Percentiles rank a stretch among this genome's conserved stretches.
Conservation (phyloP, 345 rosid genomes). For the Syzygium oleosum region DNA sequence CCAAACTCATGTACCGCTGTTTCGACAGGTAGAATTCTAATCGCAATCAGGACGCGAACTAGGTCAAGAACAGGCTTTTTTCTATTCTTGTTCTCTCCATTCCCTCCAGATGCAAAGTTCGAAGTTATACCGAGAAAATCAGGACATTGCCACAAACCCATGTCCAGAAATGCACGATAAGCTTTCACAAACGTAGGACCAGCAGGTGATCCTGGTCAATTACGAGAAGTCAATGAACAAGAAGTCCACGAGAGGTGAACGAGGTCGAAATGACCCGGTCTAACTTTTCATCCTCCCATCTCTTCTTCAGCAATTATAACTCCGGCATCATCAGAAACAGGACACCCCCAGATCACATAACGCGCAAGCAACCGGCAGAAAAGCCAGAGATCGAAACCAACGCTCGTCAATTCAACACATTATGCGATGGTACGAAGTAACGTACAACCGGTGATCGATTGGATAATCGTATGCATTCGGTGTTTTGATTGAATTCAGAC, state of each 20-base stretch:
- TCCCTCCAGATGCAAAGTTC: not conserved
- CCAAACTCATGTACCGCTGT: not conserved
- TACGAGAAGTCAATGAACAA: not conserved
- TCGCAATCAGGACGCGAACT: not conserved
- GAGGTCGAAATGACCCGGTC: not conserved
- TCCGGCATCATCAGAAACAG: not conserved
- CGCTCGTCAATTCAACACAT: not conserved
- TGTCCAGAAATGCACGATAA: not conserved
- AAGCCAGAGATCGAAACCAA: not conserved
- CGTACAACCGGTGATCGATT: fast-evolving
- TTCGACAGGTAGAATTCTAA: not conserved
- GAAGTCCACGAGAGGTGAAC: not conserved
- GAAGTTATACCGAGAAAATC: not conserved
- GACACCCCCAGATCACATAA: not conserved
- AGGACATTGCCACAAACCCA: not conserved
- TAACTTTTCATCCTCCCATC: not conserved
- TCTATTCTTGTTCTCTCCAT: not conserved
- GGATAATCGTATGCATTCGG: not conserved
- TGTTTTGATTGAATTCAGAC: not conserved
- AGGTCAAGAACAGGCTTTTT: not conserved
- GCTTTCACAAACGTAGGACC: not conserved
- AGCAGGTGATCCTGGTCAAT: not conserved
- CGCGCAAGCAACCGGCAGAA: not conserved
- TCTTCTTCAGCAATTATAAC: not conserved
- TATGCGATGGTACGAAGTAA: not conserved